phyloP scores from a whole-genome alignment of 1,284 basidiomycete species.

The Melampsora occidentalis region DNA sequence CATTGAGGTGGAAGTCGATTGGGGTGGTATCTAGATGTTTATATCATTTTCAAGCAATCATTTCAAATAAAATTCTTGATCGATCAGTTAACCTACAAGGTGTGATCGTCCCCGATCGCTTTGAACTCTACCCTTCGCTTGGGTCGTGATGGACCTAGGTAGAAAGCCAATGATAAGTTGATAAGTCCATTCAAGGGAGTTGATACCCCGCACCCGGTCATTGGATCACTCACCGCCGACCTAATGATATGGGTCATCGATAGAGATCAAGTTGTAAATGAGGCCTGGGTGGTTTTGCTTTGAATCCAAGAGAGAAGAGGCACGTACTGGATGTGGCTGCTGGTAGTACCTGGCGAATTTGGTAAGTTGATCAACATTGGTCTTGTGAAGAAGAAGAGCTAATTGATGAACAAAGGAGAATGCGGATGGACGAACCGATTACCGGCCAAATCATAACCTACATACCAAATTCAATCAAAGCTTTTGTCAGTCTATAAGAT shows the following conservation, averaged over 20 bases:
- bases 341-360: not conserved
- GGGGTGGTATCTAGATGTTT: conserved; percentile 23
- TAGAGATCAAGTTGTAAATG: not conserved
- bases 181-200: not conserved
- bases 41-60: not conserved
- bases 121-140: conserved; percentile 36
- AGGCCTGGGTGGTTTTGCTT: not conserved
- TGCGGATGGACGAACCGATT: conserved; percentile 17
- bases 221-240: not conserved
- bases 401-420: not conserved
- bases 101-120: conserved; percentile 20
- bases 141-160: conserved; percentile 8
- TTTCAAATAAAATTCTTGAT: not conserved
- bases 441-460: conserved; percentile 33
- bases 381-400: not conserved
- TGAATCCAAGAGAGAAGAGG: not conserved
- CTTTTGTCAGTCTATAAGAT: not conserved
- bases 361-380: not conserved
- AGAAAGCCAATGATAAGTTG: not conserved
- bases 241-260: not conserved
- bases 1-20: conserved; percentile 36
- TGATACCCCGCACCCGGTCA: no score
- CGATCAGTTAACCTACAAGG: not conserved
- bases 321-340: not conserved
- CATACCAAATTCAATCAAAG: not conserved